Conservation (phyloP, 345 rosid genomes). For the Populus alba region DNA sequence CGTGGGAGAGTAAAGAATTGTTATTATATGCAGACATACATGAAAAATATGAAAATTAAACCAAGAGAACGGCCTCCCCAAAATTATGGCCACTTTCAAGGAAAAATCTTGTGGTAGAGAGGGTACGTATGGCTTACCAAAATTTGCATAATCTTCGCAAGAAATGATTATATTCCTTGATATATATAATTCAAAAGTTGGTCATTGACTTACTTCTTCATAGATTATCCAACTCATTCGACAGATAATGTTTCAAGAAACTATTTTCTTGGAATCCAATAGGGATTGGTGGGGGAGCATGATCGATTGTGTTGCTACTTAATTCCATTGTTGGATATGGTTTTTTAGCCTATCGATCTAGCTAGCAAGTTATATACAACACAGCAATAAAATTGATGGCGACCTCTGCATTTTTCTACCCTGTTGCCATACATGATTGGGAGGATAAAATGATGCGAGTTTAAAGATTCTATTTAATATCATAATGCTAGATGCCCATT, state of each 20-base stretch:
- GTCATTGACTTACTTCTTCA: neutral
- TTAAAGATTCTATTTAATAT: too few species aligned
- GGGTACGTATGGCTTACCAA: neutral
- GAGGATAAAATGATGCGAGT: neutral
- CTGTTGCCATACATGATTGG: neutral
- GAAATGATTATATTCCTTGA: slow-evolving; percentile 2
- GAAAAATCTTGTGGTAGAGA: neutral
- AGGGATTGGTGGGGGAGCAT: too few species aligned
- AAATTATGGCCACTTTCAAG: slow-evolving; percentile 9
- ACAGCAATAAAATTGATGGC: neutral
- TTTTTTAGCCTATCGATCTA: too few species aligned
- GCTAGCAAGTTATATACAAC: neutral
- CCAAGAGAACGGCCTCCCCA: neutral
- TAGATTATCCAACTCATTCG: slow-evolving; percentile 2
- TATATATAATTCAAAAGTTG: neutral
- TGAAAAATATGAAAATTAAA: neutral
- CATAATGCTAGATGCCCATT: neutral
- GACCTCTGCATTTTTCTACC: neutral
- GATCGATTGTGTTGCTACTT: neutral
- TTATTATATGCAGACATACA: neutral
- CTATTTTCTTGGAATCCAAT: too few species aligned
- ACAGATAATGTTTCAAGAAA: neutral
- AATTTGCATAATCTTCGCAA: neutral
- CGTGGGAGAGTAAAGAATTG: neutral
- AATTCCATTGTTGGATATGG: neutral